Conservation (phyloP, 345 rosid genomes). For the Linum tenue region DNA sequence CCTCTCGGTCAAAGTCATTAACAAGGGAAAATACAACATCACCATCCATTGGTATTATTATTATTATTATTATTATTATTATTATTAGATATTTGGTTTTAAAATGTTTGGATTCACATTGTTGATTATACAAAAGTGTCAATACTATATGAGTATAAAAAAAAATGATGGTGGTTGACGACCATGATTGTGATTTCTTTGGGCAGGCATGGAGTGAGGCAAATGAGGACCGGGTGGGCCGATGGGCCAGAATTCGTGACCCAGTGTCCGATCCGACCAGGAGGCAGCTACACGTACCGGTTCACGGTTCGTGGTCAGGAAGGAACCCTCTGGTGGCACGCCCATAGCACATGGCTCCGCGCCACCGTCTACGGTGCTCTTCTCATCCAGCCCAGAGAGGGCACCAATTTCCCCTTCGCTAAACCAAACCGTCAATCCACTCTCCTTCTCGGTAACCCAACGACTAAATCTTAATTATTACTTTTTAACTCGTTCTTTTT, state of each 20-base stretch:
- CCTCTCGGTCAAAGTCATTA: conserved; percentile 20
- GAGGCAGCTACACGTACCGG: conserved; percentile 17
- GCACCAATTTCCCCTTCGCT: conserved; percentile 17
- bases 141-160: too few species aligned
- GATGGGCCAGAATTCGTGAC: conserved; percentile 27
- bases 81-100: neutral
- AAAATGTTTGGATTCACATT: neutral
- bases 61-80: neutral
- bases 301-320: conserved; percentile 19
- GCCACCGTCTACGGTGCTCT: conserved; percentile 34
- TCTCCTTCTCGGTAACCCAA: conserved; percentile 10
- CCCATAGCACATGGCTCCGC: conserved; percentile 35
- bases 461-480: neutral
- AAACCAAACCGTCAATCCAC: conserved; percentile 12
- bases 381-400: conserved; percentile 14
- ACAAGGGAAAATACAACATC: conserved; percentile 25
- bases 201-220: conserved; percentile 25
- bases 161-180: too few species aligned
- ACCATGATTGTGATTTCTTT: neutral
- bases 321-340: conserved; percentile 41
- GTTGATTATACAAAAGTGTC: too few species aligned
- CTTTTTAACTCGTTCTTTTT: too few species aligned
- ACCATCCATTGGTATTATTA: conserved; percentile 26
- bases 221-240: conserved; percentile 21
- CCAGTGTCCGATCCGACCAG: conserved; percentile 15